These are phyloP conservation scores for Stropharia rugosoannulata DNA, from an alignment of 768 basidiomycete species.

Conservation along the genomic window DNA sequence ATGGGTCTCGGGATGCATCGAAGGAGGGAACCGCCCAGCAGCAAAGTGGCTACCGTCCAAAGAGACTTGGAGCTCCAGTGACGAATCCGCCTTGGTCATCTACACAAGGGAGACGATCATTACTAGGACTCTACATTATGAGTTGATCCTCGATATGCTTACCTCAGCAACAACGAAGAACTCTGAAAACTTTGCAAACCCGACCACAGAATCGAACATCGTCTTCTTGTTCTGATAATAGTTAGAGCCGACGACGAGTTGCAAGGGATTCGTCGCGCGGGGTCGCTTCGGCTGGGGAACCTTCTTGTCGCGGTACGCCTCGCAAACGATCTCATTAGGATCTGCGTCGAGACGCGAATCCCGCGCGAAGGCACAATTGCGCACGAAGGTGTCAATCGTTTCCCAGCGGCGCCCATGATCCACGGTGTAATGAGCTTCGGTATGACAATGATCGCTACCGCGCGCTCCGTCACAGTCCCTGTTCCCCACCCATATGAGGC, in stretches of 20 bases:
- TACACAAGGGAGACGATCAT: conserved; percentile 19
- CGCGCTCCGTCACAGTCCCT: conserved; percentile 50
- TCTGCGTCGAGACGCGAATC: conserved; percentile 81
- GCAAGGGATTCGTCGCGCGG: conserved; percentile 62
- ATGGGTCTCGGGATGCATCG: conserved; percentile 86
- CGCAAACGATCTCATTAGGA: conserved; percentile 88
- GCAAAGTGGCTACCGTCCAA: conserved; percentile 88
- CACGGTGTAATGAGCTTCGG: conserved; percentile 69
- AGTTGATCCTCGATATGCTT: not conserved
- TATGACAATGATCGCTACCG: conserved; percentile 55
- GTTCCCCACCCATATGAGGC: conserved; percentile 88
- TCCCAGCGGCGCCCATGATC: conserved; percentile 81
- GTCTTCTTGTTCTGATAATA: conserved; percentile 73
- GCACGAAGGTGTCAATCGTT: conserved; percentile 80
- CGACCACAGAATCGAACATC: conserved; percentile 86
- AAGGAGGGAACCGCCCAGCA: conserved; percentile 85
- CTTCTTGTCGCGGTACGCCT: conserved; percentile 78
- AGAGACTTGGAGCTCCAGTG: conserved; percentile 88
- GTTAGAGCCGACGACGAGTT: conserved; percentile 74
- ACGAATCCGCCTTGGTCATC: conserved; percentile 51
- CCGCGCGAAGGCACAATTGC: conserved; percentile 89
- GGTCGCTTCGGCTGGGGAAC: conserved; percentile 64
- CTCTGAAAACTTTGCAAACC: conserved; percentile 96
- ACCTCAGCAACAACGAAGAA: conserved; percentile 96
- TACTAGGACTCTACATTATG: not conserved